Evolutionary conservation across 176 grass and related monocot species (phyloP).

Genomic region (Melocanna baccifera): DNA sequence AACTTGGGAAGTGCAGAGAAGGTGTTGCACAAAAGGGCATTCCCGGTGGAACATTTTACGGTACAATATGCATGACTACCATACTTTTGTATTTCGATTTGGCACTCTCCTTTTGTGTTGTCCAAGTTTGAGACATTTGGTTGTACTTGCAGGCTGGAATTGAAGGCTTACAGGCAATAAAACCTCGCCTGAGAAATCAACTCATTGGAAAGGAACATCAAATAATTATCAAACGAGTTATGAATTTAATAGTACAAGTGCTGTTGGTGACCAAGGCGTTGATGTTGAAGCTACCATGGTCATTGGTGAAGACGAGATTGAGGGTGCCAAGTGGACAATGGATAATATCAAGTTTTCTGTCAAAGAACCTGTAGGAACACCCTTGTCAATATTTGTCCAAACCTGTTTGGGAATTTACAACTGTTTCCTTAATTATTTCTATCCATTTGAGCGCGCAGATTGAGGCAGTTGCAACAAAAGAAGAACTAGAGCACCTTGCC

Average conservation of each 20-base stretch:
- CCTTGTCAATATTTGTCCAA: conserved; percentile 20
- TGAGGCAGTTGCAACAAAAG: conserved; percentile 84
- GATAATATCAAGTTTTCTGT: conserved; percentile 97
- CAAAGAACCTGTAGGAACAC: conserved; percentile 74
- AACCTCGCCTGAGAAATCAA: conserved; percentile 56
- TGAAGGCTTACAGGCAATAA: conserved; percentile 91
- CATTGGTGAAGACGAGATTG: conserved; percentile 53
- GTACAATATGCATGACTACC: conserved; percentile 37
- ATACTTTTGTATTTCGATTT: conserved; percentile 20
- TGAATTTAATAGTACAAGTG: conserved; percentile 22
- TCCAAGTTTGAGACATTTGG: conserved; percentile 24
- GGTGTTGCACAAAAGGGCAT: conserved; percentile 34
- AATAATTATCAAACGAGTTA: conserved; percentile 28
- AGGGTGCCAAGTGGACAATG: conserved; percentile 71
- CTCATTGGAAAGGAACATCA: conserved; percentile 34
- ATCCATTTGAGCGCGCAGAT: conserved; percentile 53
- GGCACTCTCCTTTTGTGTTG: not conserved
- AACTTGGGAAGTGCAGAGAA: conserved; percentile 38
- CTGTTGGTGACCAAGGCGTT: conserved; percentile 61
- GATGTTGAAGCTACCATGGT: conserved; percentile 80
- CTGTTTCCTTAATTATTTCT: conserved; percentile 20
- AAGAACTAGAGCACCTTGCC: conserved; percentile 83
- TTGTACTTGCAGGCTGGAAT: conserved; percentile 65
- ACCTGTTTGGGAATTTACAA: conserved; percentile 1
- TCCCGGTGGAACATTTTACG: conserved; percentile 78